Conservation (phyloP, 2,329 filamentous ascomycete genomes). For the Neonectria neomacrospora region DNA sequence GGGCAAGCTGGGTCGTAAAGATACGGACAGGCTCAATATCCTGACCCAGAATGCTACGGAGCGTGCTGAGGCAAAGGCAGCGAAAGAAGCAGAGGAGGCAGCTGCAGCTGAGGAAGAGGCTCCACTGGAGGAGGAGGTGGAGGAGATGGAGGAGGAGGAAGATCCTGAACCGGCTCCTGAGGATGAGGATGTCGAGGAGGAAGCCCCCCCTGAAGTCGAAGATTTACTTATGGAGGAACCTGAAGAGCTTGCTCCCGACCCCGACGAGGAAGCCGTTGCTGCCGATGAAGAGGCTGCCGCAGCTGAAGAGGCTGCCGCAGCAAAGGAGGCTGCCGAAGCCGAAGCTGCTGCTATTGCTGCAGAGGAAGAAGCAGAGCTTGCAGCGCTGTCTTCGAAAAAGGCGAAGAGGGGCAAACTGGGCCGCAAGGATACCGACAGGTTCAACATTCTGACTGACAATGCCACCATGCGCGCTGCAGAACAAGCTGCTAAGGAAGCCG, state of each 20-base stretch:
- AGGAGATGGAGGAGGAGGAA: conserved; percentile 18
- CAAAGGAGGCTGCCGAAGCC: conserved; percentile 35
- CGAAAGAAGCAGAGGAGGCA: conserved; percentile 34
- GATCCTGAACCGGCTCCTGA: background rate
- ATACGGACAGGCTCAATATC: conserved; percentile 37
- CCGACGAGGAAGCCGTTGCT: conserved; percentile 17
- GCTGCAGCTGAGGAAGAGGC: conserved; percentile 8
- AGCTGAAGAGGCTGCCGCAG: conserved; percentile 36
- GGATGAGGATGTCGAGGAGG: conserved; percentile 20
- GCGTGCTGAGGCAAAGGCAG: conserved; percentile 33
- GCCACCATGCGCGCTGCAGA: conserved; percentile 42
- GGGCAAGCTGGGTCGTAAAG: conserved; percentile 42
- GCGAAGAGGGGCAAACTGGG: conserved; percentile 39
- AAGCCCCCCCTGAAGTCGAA: conserved; percentile 29
- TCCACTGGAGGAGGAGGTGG: conserved; percentile 12
- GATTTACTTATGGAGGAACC: conserved; percentile 47
- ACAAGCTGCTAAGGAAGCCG: conserved; percentile 43
- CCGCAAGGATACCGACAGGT: conserved; percentile 40
- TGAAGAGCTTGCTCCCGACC: conserved; percentile 17
- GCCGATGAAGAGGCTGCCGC: conserved; percentile 32
- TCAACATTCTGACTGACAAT: conserved; percentile 34
- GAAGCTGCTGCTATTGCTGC: conserved; percentile 24
- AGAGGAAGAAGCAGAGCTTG: conserved; percentile 49
- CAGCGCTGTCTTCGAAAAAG: conserved; percentile 56
- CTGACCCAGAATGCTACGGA: conserved; percentile 32